These are phyloP conservation scores for Panicum virgatum DNA, from an alignment of 202 grass and related monocot genomes.

Conservation along the genomic window DNA sequence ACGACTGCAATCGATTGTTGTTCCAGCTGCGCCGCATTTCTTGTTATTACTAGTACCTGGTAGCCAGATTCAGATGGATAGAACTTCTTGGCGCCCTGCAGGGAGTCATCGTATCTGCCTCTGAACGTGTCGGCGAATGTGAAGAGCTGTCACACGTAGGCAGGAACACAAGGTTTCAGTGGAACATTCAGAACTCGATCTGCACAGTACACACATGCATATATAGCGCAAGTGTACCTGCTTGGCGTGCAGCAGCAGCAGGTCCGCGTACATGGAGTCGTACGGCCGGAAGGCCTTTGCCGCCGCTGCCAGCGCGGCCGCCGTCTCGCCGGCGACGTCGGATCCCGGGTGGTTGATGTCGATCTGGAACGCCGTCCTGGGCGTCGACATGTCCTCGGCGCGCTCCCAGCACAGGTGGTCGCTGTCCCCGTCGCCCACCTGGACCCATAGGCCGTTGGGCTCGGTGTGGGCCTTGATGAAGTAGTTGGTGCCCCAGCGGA, in stretches of 20 bases:
- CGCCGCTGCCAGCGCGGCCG: slow-evolving; percentile 73
- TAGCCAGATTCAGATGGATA: slow-evolving; percentile 74
- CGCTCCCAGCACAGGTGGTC: slow-evolving; percentile 98
- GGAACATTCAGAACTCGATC: not conserved
- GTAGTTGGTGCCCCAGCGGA: slow-evolving; percentile 82
- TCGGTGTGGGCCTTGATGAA: slow-evolving; percentile 88
- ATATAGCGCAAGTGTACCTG: slow-evolving; percentile 55
- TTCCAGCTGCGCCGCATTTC: not conserved
- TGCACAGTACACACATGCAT: too few species aligned
- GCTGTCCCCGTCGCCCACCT: slow-evolving; percentile 94
- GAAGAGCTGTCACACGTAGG: slow-evolving; percentile 52
- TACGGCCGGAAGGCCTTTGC: slow-evolving; percentile 69
- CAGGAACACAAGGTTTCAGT: not conserved
- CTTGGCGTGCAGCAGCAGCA: slow-evolving; percentile 76
- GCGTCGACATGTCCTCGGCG: slow-evolving; percentile 88
- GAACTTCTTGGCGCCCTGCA: slow-evolving; percentile 71
- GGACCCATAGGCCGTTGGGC: slow-evolving; percentile 77
- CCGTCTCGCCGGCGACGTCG: slow-evolving; percentile 72
- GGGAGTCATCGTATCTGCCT: slow-evolving; percentile 69
- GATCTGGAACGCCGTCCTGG: slow-evolving; percentile 73
- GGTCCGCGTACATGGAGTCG: slow-evolving; percentile 71
- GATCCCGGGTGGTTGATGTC: slow-evolving; percentile 62
- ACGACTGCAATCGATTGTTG: too few species aligned
- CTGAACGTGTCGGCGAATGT: slow-evolving; percentile 77
- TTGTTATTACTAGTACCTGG: slow-evolving; percentile 40